These are phyloP conservation scores for Tricholomella constricta DNA, from an alignment of 768 basidiomycete species.

Conservation along the genomic window DNA sequence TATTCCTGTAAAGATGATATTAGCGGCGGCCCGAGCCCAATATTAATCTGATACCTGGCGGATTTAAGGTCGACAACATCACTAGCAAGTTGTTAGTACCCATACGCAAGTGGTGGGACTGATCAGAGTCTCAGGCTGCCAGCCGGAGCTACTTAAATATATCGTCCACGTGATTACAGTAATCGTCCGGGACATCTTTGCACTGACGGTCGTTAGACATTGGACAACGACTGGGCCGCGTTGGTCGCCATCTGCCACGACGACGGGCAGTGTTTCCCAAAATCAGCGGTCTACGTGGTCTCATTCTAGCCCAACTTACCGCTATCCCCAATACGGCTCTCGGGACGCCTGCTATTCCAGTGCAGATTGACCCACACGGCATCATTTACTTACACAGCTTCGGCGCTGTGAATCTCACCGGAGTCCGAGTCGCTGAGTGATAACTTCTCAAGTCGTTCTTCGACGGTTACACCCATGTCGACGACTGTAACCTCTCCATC, in stretches of 20 bases:
- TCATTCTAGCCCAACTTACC: background rate
- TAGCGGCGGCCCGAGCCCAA: too few species aligned
- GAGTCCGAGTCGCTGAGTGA: background rate
- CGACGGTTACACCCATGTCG: slow-evolving; percentile 2
- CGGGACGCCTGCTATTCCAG: background rate
- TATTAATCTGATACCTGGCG: too few species aligned
- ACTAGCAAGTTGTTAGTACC: too few species aligned
- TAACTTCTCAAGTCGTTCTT: background rate
- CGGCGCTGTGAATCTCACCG: background rate
- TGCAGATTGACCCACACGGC: slow-evolving; percentile 4
- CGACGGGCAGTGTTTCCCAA: background rate
- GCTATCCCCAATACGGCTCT: background rate
- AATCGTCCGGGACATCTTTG: too few species aligned
- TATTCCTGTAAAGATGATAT: too few species aligned
- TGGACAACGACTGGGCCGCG: background rate
- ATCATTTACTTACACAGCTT: slow-evolving; percentile 8
- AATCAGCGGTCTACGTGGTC: background rate
- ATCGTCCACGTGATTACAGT: too few species aligned
- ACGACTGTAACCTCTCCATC: background rate
- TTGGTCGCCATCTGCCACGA: background rate
- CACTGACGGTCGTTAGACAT: too few species aligned
- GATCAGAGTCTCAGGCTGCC: too few species aligned
- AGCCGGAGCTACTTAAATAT: too few species aligned
- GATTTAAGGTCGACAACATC: too few species aligned
- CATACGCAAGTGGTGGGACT: too few species aligned